phyloP scores from a whole-genome alignment of 805 yeast species.

The Barnettozyma californica region DNA sequence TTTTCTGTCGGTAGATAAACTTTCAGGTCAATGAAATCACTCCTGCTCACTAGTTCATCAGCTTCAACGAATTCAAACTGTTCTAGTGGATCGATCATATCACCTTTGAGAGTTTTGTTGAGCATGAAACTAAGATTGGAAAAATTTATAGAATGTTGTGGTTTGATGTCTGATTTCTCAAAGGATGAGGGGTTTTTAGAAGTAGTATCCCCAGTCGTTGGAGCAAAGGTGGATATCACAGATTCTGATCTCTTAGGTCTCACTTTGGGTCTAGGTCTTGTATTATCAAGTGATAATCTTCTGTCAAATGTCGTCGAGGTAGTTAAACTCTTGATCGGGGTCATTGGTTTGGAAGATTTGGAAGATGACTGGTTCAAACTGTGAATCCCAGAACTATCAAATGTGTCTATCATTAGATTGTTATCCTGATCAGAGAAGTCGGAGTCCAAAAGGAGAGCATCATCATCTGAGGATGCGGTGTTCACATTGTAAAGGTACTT shows the following conservation, averaged over 20 bases:
- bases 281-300: conserved; percentile 18
- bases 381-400: conserved; percentile 29
- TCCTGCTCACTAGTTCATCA: conserved; percentile 20
- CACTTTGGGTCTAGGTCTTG: conserved; percentile 7
- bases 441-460: conserved; percentile 24
- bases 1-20: conserved; percentile 24
- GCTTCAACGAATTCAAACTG: conserved; percentile 36
- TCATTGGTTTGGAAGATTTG: conserved; percentile 7
- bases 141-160: background rate
- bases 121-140: conserved; percentile 43
- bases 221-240: conserved; percentile 2
- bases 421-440: conserved; percentile 36
- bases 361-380: conserved; percentile 16
- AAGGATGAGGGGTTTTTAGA: background rate
- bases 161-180: conserved; percentile 8
- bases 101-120: conserved; percentile 27
- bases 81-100: conserved; percentile 36
- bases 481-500: conserved; percentile 15
- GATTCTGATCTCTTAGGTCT: conserved; percentile 17
- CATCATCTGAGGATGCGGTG: conserved; percentile 28
- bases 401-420: conserved; percentile 35
- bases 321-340: conserved; percentile 1
- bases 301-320: conserved; percentile 9
- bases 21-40: conserved; percentile 20
- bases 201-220: background rate